phyloP scores from a whole-genome alignment of 2,329 filamentous ascomycete species.

The Mariannaea sp. region DNA sequence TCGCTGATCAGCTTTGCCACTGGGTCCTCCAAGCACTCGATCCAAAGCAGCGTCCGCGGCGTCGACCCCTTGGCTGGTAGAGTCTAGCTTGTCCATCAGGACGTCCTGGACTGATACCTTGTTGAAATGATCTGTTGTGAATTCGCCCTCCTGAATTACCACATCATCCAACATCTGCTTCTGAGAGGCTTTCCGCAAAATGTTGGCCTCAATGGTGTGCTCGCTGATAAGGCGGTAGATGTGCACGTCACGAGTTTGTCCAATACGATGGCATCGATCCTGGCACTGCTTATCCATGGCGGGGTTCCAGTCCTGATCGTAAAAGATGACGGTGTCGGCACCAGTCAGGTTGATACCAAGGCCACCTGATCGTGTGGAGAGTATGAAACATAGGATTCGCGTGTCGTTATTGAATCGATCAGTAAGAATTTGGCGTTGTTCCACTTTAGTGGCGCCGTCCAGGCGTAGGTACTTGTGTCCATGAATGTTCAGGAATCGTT shows the following conservation, averaged over 20 bases:
- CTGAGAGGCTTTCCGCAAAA: conserved; percentile 92
- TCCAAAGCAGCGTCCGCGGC: conserved; percentile 85
- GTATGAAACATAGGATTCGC: conserved; percentile 91
- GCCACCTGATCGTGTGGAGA: conserved; percentile 92
- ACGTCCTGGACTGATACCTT: conserved; percentile 75
- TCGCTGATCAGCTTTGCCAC: conserved; percentile 64
- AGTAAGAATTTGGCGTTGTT: conserved; percentile 92
- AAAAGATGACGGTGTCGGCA: conserved; percentile 97
- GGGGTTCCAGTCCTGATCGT: conserved; percentile 98
- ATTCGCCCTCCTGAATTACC: conserved; percentile 96
- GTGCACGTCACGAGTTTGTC: conserved; percentile 95
- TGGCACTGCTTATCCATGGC: conserved; percentile 99
- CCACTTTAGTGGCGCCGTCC: conserved; percentile 94
- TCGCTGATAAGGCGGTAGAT: conserved; percentile 95
- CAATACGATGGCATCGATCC: conserved; percentile 95
- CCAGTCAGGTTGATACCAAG: conserved; percentile 96
- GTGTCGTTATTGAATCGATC: conserved; percentile 96
- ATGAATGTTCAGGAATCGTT: conserved; percentile 97
- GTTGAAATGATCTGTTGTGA: conserved; percentile 96
- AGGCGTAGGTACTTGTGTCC: conserved; percentile 95
- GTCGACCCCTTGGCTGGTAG: conserved; percentile 57
- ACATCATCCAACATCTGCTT: conserved; percentile 98
- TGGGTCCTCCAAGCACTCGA: conserved; percentile 72
- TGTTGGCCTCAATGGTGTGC: conserved; percentile 97
- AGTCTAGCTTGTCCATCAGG: conserved; percentile 63